A percentile compares a stretch with the other conserved stretches of the same genome.
phyloP scores from a whole-genome alignment of 345 rosid species.

The Salix dunnii region DNA sequence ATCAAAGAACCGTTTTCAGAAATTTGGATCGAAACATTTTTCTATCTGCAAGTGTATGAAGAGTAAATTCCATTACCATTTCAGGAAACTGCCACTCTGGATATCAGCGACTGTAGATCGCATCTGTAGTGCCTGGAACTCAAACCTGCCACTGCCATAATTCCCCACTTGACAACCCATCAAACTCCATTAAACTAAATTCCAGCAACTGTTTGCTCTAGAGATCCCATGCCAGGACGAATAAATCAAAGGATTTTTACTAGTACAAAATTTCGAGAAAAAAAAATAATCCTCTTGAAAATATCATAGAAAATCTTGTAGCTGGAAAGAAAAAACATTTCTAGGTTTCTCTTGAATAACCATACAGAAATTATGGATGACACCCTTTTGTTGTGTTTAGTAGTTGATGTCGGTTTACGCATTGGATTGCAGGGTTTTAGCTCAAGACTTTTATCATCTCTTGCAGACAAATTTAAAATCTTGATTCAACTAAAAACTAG shows the following conservation, averaged over 20 bases:
- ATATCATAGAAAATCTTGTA: not conserved
- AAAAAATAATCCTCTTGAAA: not conserved
- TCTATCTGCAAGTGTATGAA: not conserved
- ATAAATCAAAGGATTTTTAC: not conserved
- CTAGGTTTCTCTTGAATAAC: not conserved
- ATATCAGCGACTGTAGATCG: not conserved
- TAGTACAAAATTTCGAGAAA: not conserved
- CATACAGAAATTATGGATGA: not conserved
- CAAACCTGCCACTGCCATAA: not conserved
- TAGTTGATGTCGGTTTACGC: not conserved
- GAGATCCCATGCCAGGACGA: too few species aligned
- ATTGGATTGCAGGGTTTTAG: too few species aligned
- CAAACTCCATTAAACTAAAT: not conserved
- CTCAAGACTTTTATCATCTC: too few species aligned
- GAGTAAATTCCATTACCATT: not conserved
- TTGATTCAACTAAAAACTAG: too few species aligned
- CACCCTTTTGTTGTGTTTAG: not conserved
- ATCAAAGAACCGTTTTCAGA: not conserved
- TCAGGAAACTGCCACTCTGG: constrained; percentile 21
- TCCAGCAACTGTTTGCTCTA: not conserved
- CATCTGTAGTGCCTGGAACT: not conserved
- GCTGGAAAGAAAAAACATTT: not conserved
- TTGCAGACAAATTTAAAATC: too few species aligned
- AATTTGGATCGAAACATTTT: not conserved
- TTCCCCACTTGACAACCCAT: not conserved